phyloP scores from a whole-genome alignment of 305 asterid genomes.

The Solanum hybrid region DNA sequence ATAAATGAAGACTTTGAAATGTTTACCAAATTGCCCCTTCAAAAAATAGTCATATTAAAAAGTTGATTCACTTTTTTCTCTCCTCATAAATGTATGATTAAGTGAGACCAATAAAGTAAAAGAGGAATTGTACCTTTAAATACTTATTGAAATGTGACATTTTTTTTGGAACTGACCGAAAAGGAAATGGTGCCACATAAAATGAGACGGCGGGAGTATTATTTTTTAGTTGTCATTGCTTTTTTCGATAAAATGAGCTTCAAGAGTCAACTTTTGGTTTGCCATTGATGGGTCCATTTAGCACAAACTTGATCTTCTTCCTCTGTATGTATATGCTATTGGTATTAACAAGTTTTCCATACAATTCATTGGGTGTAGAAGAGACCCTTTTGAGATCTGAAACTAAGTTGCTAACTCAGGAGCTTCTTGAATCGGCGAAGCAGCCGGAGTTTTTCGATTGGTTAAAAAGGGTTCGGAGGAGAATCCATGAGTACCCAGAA shows the following conservation, averaged over 20 bases:
- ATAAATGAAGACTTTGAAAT: too few relatives aligned
- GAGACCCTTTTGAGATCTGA: neutral
- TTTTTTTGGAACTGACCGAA: too few relatives aligned
- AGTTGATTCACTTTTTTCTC: too few relatives aligned
- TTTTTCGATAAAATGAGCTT: neutral
- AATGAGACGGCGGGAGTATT: too few relatives aligned
- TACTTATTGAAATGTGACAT: too few relatives aligned
- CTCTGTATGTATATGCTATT: neutral
- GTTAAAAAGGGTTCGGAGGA: constrained; percentile 64
- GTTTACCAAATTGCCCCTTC: too few relatives aligned
- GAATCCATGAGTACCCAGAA: constrained; percentile 77
- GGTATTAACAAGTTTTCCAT: neutral
- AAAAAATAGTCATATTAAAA: too few relatives aligned
- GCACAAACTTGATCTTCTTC: neutral
- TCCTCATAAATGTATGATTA: too few relatives aligned
- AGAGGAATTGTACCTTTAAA: too few relatives aligned
- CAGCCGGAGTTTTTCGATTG: constrained; percentile 44
- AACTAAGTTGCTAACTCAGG: constrained; percentile 11
- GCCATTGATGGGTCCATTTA: neutral
- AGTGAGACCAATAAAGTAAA: too few relatives aligned
- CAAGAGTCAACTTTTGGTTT: neutral
- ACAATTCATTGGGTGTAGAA: neutral
- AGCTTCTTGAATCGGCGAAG: constrained; percentile 53
- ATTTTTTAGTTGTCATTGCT: too few relatives aligned
- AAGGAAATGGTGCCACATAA: too few relatives aligned